Conservation (phyloP, 352 stramenopile genomes). For the Phytopythium mirpurense region DNA sequence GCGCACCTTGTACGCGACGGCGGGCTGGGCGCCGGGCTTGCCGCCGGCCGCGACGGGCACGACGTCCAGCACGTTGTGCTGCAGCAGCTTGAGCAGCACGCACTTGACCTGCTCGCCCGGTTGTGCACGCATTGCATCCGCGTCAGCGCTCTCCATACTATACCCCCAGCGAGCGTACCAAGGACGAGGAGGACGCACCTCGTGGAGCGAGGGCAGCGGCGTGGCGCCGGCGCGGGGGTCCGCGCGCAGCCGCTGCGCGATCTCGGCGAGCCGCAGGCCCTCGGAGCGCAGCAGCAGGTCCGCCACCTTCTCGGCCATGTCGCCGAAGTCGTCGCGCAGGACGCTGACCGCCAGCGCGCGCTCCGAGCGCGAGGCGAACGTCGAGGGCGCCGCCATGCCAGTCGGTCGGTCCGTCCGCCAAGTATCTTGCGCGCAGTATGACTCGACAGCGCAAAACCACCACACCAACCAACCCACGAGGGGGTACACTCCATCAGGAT, state of each 20-base stretch:
- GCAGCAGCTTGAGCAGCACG: conserved; percentile 79
- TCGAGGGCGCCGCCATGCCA: background rate
- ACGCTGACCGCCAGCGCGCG: conserved; percentile 66
- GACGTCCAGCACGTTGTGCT: conserved; percentile 83
- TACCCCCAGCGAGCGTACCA: no score
- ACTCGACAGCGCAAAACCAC: background rate
- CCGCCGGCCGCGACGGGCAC: conserved; percentile 26
- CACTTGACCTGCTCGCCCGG: conserved; percentile 37
- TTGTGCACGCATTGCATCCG: no score
- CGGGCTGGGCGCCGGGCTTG: conserved; percentile 10
- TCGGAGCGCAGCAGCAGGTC: conserved; percentile 59
- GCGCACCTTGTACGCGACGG: conserved; percentile 44
- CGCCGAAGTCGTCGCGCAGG: conserved; percentile 77
- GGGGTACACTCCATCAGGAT: no score
- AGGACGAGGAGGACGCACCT: no score
- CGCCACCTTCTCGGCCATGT: conserved; percentile 57
- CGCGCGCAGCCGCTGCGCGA: conserved; percentile 54
- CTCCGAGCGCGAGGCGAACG: conserved; percentile 69
- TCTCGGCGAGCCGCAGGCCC: conserved; percentile 55
- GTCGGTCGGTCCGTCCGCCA: background rate
- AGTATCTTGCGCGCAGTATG: conserved; percentile 6
- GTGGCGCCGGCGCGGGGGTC: conserved; percentile 12
- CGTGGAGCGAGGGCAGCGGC: conserved; percentile 42
- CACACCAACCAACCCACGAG: background rate
- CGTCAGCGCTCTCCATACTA: no score